Base-by-base conservation (phyloP, 1,284 basidiomycete species). In the Moesziomyces antarcticus region DNA sequence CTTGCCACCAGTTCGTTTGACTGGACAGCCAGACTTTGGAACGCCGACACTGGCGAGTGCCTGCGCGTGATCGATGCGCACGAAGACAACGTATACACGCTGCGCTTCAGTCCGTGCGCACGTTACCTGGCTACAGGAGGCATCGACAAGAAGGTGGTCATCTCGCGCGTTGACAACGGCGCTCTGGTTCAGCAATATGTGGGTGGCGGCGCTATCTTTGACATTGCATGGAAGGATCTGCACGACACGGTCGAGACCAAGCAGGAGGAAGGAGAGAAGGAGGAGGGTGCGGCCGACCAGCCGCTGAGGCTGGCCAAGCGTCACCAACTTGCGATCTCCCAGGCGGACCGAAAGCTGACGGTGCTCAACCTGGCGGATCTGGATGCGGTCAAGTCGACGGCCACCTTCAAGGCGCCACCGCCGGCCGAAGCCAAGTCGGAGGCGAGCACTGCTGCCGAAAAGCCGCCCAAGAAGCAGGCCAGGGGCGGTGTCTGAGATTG, bases 1-100 rank as follows among this genome's bases (percentile, higher is more conserved):
- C 64, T 84, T 7, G 82, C 82, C 7, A 82, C 82, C 40, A 73
- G 79, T 24, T 78, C 78, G 14, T 83, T 82, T 22, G 82, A 84
- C 58, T 66, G 77, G 51, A 84, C 82, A 1, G 79, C 78, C 8
- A 64, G 82, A 16, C 57, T 84, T 0, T 84, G 82, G 82, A 82
- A 84, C 40, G 81, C 67, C 40, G 81, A 83, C 49, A 76, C 61
- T 18, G 82, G 82, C 30, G 75, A 73, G 14, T 84, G 82, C 49
- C 20, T 83, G 10, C 75, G 77, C 1, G 73, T 81, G 2, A 74
- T 84, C 24, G 72, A 75, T 27, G 71, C 61, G 18, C 82, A 84
- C 68, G 73, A 73, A 27, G 79, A 82, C 64, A 77, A 69, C 24
- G 82, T 84, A 40, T 80, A 80, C 70, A 74, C 79, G 2, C 40